Base-by-base conservation (phyloP, 768 basidiomycete species). In the Rhodotorula sphaerocarpa region DNA sequence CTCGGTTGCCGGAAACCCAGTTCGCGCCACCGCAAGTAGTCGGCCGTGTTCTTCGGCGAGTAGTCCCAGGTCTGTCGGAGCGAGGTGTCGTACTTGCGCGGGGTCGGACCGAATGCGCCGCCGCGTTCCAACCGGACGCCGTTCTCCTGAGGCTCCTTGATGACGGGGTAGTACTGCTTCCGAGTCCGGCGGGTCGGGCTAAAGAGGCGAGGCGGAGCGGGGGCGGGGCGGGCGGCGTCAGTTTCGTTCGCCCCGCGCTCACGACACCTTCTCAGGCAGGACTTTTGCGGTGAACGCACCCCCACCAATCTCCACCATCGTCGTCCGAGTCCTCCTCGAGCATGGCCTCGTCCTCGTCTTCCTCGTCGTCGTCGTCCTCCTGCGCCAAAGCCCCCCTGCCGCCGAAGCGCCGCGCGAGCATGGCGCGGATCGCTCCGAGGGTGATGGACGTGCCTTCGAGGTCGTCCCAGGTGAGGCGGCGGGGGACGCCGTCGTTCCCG, bases 121-220 rank as follows among this genome's bases (percentile, higher is more conserved):
- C 83, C 80, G 67, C 80, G 80, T 15, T 88, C 78, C 18, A 93
- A 78, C 45, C 81, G 78, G 21, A 83, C 70, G 4, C 90, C 90
- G 36, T 76, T 79, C 16, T 55, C 54, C 30, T 63, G 48, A 10
- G 70, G 67, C 23, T 54, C 50, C 10, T 39, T 57, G 21, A 48
- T 31, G 30, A 55, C 7, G 16, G 50, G 53, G 61, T 61, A 72
- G 60, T 48, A 69, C 43, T 47, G 53, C 60, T 66, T 66, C 20
- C 18, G 27, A 31, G 27, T 45, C 14, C 31, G 53, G 15, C 42
- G 34, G 2, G 36, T 45, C 28, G 36, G 55, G 33, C 47, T 47
- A 33, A 5, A 33, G 28, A n/a, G 44, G 7, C 16, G 5, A 12
- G n/a, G 6, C 25, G 11, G 21, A 5, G 27, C n/a, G 4, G 23